These are phyloP conservation scores for Aspergillus bertholletiae DNA, from an alignment of 495 filamentous ascomycete species.

Conservation along the genomic window DNA sequence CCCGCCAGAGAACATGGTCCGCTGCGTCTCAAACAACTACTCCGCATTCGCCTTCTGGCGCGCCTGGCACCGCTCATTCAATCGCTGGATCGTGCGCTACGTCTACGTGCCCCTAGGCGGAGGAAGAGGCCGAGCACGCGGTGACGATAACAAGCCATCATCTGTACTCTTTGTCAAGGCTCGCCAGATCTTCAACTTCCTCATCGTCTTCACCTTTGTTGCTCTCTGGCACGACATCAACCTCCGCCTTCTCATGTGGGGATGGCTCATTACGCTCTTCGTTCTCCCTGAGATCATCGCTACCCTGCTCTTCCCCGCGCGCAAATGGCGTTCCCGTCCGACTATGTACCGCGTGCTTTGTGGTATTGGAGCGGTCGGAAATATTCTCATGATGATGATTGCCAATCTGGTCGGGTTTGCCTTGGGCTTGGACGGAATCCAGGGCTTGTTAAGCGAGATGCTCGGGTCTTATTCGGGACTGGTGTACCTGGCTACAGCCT, in stretches of 20 bases:
- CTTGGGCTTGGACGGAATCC: slow-evolving; percentile 81
- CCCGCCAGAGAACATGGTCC: slow-evolving; percentile 96
- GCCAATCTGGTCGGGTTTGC: slow-evolving; percentile 96
- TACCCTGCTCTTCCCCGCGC: slow-evolving; percentile 63
- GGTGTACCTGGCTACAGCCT: slow-evolving; percentile 68
- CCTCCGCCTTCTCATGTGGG: slow-evolving; percentile 89
- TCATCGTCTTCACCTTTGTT: slow-evolving; percentile 94
- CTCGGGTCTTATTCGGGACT: slow-evolving; percentile 71
- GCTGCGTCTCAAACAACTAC: slow-evolving; percentile 95
- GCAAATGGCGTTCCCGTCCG: slow-evolving; percentile 62
- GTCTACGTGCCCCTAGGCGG: slow-evolving; percentile 93
- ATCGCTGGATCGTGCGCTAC: slow-evolving; percentile 91
- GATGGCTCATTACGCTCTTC: slow-evolving; percentile 92
- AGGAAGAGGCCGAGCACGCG: slow-evolving; percentile 42
- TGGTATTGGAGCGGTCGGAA: slow-evolving; percentile 80
- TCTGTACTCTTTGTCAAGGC: slow-evolving; percentile 27
- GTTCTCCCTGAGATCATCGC: slow-evolving; percentile 83
- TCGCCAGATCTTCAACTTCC: slow-evolving; percentile 59
- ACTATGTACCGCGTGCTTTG: slow-evolving; percentile 74
- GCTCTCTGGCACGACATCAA: slow-evolving; percentile 98
- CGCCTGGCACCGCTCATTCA: slow-evolving; percentile 89
- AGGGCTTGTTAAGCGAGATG: slow-evolving; percentile 69
- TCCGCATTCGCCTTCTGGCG: slow-evolving; percentile 93
- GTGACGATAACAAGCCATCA: slow-evolving; percentile 26
- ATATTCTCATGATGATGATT: slow-evolving; percentile 92